Evolutionary conservation across 2,329 filamentous ascomycete species (phyloP), one percentile per base, ranked within the genome.

Genomic region (Penicillium psychrosexuale): DNA sequence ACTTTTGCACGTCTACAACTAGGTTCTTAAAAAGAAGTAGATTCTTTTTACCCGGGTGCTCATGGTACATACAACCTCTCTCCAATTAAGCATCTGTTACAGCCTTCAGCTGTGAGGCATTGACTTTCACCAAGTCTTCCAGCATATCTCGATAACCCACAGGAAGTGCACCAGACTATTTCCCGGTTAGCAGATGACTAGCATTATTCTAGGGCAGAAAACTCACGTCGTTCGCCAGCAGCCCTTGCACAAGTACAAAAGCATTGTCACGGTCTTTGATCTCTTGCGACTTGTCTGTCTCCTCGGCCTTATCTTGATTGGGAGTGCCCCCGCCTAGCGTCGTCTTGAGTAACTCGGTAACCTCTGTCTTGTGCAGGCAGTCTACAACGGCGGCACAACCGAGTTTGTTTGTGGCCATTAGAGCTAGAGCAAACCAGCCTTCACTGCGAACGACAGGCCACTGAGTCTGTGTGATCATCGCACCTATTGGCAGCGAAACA

Each of bases 381-480:
- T 72, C 62, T 12, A 66, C 63, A 24, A 73, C 73, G 1, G 71
- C 68, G 11, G 53, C 43, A 53, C 68, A 65, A 2, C 76, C 74
- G 0, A 62, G 57, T 17, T 62, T 60, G 46, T 56, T 69, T 7
- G 70, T 72, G 9, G 75, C 74, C 71, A 80, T 77, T 42, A 80
- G 56, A 5, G 77, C 77, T 28, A 80, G 62, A 13, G 76, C 75
- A 63, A 80, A 79, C 72, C 77, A 78, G 2, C 77, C 78, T 62
- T 80, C 78, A 46, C 75, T 77, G 22, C 75, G 69, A 43, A 80
- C 72, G 33, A 79, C 73, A 19, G 77, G 75, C 74, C 77, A 80
- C 54, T 77, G 73, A 5, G 73, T 70, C 53, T 80, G 77, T 3
- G 69, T 69, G 22, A 77, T 64, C 74, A 80, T 78, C 27, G 71